These are phyloP conservation scores for Zoysia pacifica DNA, from an alignment of 176 grass and related monocot genomes.

Conservation along the genomic window DNA sequence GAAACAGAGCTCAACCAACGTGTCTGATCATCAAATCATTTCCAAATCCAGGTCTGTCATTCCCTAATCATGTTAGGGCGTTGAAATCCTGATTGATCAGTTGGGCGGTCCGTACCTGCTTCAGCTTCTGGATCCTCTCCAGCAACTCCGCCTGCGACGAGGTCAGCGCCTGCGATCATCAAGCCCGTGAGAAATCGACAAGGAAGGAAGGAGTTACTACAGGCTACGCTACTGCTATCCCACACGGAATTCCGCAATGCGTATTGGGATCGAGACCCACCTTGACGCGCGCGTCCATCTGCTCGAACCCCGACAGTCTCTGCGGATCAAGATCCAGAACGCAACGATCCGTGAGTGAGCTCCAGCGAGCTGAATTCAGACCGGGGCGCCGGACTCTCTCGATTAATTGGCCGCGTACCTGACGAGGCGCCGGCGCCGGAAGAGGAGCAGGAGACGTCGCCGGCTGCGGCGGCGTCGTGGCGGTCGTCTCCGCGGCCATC, in stretches of 20 bases:
- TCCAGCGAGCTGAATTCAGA: neutral
- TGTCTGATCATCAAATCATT: neutral
- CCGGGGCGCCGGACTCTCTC: neutral
- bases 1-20: conserved; percentile 28
- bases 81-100: neutral
- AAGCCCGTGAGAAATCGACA: conserved; percentile 6
- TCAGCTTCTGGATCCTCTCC: conserved; percentile 61
- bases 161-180: conserved; percentile 64
- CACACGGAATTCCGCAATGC: too few species aligned
- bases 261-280: neutral
- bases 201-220: too few species aligned
- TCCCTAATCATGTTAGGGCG: neutral
- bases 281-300: conserved; percentile 45
- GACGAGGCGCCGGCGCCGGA: neutral
- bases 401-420: conserved; percentile 23
- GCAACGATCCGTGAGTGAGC: neutral
- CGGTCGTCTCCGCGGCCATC: conserved; percentile 49
- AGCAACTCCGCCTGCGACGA: conserved; percentile 65
- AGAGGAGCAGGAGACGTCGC: neutral
- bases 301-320: conserved; percentile 33
- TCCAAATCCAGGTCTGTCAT: neutral
- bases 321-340: conserved; percentile 16
- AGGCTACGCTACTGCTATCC: too few species aligned
- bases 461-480: neutral
- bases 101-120: conserved; percentile 47